A percentile compares a stretch with the other conserved stretches of the same genome.
These are phyloP conservation scores for Septoria petroselini DNA, from an alignment of 2,329 filamentous ascomycete genomes.

Conservation along the genomic window DNA sequence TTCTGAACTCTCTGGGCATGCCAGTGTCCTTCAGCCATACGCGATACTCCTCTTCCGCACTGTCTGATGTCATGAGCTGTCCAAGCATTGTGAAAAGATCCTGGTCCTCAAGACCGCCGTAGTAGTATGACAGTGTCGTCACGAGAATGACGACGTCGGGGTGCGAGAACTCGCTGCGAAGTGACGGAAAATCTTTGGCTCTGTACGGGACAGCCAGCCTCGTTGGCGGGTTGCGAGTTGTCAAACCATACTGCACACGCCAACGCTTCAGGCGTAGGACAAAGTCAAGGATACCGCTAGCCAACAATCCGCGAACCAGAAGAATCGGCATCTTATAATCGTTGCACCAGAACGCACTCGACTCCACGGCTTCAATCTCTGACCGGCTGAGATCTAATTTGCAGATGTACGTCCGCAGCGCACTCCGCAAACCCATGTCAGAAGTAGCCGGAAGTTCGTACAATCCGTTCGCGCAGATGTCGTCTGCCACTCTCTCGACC, in stretches of 20 bases:
- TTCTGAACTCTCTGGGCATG: constrained; percentile 20
- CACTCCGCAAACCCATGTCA: not conserved
- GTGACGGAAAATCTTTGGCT: constrained; percentile 62
- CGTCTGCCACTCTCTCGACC: constrained; percentile 30
- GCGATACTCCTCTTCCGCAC: constrained; percentile 32
- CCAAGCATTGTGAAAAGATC: constrained; percentile 44
- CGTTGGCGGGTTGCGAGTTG: constrained; percentile 47
- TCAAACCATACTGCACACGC: constrained; percentile 60
- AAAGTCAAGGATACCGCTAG: constrained; percentile 58
- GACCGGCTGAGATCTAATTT: not conserved
- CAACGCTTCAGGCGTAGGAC: constrained; percentile 61
- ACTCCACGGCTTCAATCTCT: not conserved
- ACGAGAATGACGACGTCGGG: constrained; percentile 64
- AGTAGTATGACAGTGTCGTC: constrained; percentile 67
- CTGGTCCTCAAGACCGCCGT: constrained; percentile 51
- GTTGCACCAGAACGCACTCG: not conserved
- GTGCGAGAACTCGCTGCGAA: constrained; percentile 65
- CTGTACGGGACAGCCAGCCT: constrained; percentile 63
- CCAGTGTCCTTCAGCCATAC: constrained; percentile 24
- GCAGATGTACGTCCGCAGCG: not conserved
- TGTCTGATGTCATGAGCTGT: constrained; percentile 28
- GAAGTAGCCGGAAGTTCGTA: constrained; percentile 19
- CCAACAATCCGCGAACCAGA: constrained; percentile 59
- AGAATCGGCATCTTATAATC: constrained; percentile 39
- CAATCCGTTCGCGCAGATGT: constrained; percentile 36